Percentiles rank a stretch among this genome's conserved stretches.
These are phyloP conservation scores for Cytospora piceicola DNA, from an alignment of 2,329 filamentous ascomycete species.

Conservation along the genomic window DNA sequence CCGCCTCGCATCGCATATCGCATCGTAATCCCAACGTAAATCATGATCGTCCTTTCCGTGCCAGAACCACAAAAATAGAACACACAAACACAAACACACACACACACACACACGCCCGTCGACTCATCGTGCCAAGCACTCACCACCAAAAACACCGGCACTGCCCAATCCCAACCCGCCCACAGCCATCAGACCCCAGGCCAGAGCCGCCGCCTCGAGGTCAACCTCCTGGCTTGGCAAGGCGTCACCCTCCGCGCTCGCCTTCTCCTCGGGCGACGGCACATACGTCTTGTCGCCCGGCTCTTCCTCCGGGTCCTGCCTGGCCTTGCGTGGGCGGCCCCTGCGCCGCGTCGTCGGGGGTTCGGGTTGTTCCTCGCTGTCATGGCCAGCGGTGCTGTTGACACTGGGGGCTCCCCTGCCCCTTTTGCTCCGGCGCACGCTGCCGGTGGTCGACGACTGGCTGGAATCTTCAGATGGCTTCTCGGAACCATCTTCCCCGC, in stretches of 20 bases:
- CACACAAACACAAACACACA: not conserved
- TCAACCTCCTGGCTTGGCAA: constrained; percentile 47
- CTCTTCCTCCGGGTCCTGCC: constrained; percentile 34
- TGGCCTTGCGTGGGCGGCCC: constrained; percentile 37
- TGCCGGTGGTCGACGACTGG: constrained; percentile 27
- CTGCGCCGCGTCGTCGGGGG: constrained; percentile 32
- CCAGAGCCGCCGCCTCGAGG: constrained; percentile 51
- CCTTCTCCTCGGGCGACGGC: constrained; percentile 41
- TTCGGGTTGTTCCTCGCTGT: constrained; percentile 21
- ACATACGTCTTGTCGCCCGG: constrained; percentile 44
- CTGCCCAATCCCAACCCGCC: constrained; percentile 51
- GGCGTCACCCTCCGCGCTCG: constrained; percentile 46
- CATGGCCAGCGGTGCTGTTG: constrained; percentile 17
- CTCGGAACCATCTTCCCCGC: constrained; percentile 1
- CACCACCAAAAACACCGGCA: constrained; percentile 52
- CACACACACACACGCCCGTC: not conserved
- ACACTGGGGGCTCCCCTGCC: constrained; percentile 19
- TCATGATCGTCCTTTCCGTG: not conserved
- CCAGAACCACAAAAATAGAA: not conserved
- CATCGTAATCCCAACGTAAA: not conserved
- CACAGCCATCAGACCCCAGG: constrained; percentile 50
- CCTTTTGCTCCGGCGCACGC: constrained; percentile 22
- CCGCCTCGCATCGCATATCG: not conserved
- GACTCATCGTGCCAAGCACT: constrained; percentile 47
- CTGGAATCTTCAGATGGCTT: constrained; percentile 13